Evolutionary conservation across 768 basidiomycete species (phyloP), one percentile per base, ranked within the genome.

Genomic region (Krasilnikovozyma curviuscula): DNA sequence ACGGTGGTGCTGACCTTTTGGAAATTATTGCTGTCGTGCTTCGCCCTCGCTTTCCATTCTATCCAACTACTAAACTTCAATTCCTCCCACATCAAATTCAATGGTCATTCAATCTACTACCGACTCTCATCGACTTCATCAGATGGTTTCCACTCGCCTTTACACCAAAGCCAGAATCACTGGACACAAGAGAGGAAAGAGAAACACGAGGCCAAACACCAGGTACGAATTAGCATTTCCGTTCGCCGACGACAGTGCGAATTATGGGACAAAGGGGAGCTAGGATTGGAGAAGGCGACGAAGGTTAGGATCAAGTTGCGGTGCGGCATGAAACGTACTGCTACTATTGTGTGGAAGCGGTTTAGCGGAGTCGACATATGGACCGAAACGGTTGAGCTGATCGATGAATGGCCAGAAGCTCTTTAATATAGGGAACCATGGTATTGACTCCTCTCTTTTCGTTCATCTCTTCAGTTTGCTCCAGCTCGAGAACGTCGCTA

Each of bases 161-260:
- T 52, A 52, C 50, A 52, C 68, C 69, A 97, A 93, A 74, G 93
- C 85, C 67, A 86, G 93, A 61, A 78, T 98, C 64, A 73, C 95
- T 61, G 86, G 89, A 56, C 84, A 91, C 83, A 95, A 95, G 73
- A 84, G 93, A 56, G 88, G 83, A 54, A 97, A 97, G 73, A 81
- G 86, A 64, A 95, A 97, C 75, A 74, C 81, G 50, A 75, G 80
- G 63, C 88, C 86, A 63, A 91, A 91, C 74, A 93, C 88, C 54
- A 84, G 85, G 50, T 52, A 38, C 44, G 49, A 28, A 32, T 24
- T n/a, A n/a, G 21, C 34, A 21, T 24, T 21, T 14, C 9, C 16
- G 13, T 12, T 23, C 10, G 3, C 13, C 6, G 24, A 25, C 12
- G 2, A 2, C 8, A 16, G 24, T 3, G 32, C 32, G 29, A 23